phyloP scores from a whole-genome alignment of 306 rosid species.

The Acacia melanoxylon region DNA sequence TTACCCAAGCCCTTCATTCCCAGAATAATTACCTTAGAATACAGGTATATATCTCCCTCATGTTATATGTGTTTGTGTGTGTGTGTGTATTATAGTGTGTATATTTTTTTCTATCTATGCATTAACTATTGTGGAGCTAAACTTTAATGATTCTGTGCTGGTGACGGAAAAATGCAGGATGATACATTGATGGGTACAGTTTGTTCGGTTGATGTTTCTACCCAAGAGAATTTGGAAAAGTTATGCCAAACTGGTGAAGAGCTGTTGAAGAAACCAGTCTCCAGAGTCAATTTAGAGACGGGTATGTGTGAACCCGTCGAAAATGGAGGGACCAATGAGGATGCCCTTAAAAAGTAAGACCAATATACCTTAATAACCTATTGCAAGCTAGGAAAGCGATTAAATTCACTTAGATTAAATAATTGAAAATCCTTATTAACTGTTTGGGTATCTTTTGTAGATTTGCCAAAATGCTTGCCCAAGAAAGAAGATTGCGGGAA shows the following conservation, averaged over 20 bases:
- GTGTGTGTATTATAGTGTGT: not conserved
- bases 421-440: not conserved
- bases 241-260: slow-evolving; percentile 35
- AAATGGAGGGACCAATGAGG: slow-evolving; percentile 43
- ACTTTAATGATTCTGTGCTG: not conserved
- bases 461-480: slow-evolving; percentile 59
- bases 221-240: slow-evolving; percentile 35
- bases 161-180: slow-evolving; percentile 32
- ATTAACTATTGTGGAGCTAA: not conserved
- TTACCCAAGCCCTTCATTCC: slow-evolving; percentile 19
- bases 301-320: slow-evolving; percentile 28
- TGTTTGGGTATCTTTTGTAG: slow-evolving; percentile 24
- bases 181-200: slow-evolving; percentile 40
- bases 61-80: too few relatives aligned
- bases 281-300: slow-evolving; percentile 46
- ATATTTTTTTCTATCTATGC: not conserved
- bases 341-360: slow-evolving; percentile 44
- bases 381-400: not conserved
- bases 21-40: slow-evolving; percentile 18
- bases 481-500: slow-evolving; percentile 56
- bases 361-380: not conserved
- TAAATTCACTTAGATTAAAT: not conserved
- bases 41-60: slow-evolving; percentile 2
- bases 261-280: slow-evolving; percentile 40
- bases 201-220: slow-evolving; percentile 45